Evolutionary conservation across 169 alveolate species (phyloP), one percentile per base, ranked within the genome.

Genomic region (Plasmodium falciparum): DNA sequence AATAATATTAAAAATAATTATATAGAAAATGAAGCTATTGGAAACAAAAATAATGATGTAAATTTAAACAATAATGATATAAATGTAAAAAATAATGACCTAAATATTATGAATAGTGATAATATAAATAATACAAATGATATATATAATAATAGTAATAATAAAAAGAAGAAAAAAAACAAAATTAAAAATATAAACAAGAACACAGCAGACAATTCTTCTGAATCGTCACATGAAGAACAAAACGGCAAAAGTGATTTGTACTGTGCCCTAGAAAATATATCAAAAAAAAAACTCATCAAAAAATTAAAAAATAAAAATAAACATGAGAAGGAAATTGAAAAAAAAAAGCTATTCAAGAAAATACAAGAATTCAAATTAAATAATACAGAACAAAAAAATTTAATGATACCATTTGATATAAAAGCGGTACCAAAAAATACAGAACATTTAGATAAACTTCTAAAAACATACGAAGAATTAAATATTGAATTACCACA

Each of bases 401-500:
- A 72, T 70, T 75, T 78, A 20, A 88, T 92, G 92, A 29, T 13
- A 33, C 91, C 49, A n/a, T 69, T 56, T 43, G 49, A 83, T 62
- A 83, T 75, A 43, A 74, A 75, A 70, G 39, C 78, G 59, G 73
- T 22, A 20, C 49, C 70, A 6, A 29, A 67, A 69, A 80, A 73
- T 74, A 47, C 74, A 39, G 65, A 88, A 88, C 13, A 83, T 29
- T 43, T 88, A 75, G 76, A 88, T 24, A 54, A 72, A 88, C 43
- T 56, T 26, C 22, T 86, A 73, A 29, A 88, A 66, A 45, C 86
- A 24, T 92, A 88, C 52, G 75, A 75, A 65, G 67, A 69, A 47
- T 88, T 75, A 56, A 76, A 80, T 12, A 47, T 92, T 9, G 95
- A 88, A 54, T 26, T 92, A 20, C 93, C 95, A 59, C 76, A 92